A percentile compares a stretch with the other conserved stretches of the same genome.
These are phyloP conservation scores for Cutaneotrichosporon sp. DNA, from an alignment of 1,284 basidiomycete genomes.

Conservation along the genomic window DNA sequence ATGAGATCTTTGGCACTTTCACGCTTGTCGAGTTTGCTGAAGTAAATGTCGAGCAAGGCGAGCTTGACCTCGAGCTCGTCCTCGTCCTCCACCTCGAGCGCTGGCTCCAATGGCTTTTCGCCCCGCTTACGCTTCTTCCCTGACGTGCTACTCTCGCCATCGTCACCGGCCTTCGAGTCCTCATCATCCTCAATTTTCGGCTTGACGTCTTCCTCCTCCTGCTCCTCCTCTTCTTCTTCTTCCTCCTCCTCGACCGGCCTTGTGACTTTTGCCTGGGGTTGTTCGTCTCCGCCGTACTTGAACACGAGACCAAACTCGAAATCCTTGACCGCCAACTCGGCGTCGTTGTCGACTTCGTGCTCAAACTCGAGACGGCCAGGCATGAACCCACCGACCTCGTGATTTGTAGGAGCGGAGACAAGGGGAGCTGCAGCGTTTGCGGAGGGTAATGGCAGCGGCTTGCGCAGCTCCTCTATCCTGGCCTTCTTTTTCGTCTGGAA, in stretches of 20 bases:
- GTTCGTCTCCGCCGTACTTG: conserved; percentile 75
- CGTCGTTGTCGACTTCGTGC: conserved; percentile 92
- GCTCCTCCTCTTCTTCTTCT: conserved; percentile 34
- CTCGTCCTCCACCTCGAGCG: conserved; percentile 58
- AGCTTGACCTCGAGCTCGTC: conserved; percentile 24
- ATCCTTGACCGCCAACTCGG: conserved; percentile 92
- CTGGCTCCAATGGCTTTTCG: conserved; percentile 61
- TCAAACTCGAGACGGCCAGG: conserved; percentile 97
- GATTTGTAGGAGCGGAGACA: conserved; percentile 88
- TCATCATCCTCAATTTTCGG: conserved; percentile 18
- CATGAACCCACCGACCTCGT: conserved; percentile 90
- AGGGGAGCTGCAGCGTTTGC: conserved; percentile 59
- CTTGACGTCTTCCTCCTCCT: conserved; percentile 28
- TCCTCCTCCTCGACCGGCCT: conserved; percentile 29
- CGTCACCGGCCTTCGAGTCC: conserved; percentile 23
- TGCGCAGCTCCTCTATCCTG: conserved; percentile 62
- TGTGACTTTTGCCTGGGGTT: conserved; percentile 55
- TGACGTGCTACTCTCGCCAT: conserved; percentile 26
- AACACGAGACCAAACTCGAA: conserved; percentile 88
- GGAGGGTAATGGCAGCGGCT: conserved; percentile 47
- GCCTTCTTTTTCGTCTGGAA: conserved; percentile 83
- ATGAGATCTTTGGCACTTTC: conserved; percentile 83
- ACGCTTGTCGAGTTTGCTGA: conserved; percentile 83
- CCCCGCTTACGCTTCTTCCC: conserved; percentile 58
- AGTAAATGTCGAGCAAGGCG: conserved; percentile 81